phyloP scores from a whole-genome alignment of 306 rosid genomes.

The Leucaena leucocephala region DNA sequence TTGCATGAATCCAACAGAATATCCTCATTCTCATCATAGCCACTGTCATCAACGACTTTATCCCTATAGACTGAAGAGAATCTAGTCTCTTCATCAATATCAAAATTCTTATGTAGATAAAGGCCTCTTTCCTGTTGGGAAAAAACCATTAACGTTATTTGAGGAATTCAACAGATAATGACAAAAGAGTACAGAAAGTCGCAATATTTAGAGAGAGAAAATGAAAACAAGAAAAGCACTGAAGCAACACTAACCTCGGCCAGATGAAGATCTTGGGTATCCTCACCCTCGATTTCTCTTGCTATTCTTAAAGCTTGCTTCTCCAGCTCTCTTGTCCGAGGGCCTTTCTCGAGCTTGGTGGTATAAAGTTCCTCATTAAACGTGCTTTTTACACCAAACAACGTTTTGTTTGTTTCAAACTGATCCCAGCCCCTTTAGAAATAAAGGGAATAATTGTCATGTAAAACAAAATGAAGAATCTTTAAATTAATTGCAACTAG shows the following conservation, averaged over 20 bases:
- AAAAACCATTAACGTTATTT: slow-evolving; percentile 33
- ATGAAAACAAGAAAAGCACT: neutral
- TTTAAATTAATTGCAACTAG: neutral
- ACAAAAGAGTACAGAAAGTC: slow-evolving; percentile 3
- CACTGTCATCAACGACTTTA: slow-evolving; percentile 69
- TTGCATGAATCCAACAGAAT: slow-evolving; percentile 60
- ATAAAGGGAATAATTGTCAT: slow-evolving; percentile 7
- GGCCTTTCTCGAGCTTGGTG: slow-evolving; percentile 88
- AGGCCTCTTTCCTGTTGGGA: slow-evolving; percentile 85
- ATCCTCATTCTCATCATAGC: slow-evolving; percentile 71
- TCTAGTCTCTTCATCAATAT: slow-evolving; percentile 91
- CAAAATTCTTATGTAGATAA: slow-evolving; percentile 50
- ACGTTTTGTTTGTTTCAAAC: slow-evolving; percentile 78
- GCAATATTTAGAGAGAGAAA: neutral
- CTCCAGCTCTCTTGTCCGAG: slow-evolving; percentile 75
- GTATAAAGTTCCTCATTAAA: slow-evolving; percentile 90
- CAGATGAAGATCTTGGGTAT: slow-evolving; percentile 83
- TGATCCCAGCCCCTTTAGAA: slow-evolving; percentile 85
- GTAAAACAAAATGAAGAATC: slow-evolving; percentile 14
- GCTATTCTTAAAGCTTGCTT: slow-evolving; percentile 82
- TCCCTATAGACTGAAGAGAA: slow-evolving; percentile 86
- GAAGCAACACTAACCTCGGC: slow-evolving; percentile 76
- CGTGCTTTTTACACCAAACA: slow-evolving; percentile 93
- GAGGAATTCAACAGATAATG: slow-evolving; percentile 28
- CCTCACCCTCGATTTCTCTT: slow-evolving; percentile 95